Conservation (phyloP, 495 filamentous ascomycete genomes). For the Trichoderma reesei region DNA sequence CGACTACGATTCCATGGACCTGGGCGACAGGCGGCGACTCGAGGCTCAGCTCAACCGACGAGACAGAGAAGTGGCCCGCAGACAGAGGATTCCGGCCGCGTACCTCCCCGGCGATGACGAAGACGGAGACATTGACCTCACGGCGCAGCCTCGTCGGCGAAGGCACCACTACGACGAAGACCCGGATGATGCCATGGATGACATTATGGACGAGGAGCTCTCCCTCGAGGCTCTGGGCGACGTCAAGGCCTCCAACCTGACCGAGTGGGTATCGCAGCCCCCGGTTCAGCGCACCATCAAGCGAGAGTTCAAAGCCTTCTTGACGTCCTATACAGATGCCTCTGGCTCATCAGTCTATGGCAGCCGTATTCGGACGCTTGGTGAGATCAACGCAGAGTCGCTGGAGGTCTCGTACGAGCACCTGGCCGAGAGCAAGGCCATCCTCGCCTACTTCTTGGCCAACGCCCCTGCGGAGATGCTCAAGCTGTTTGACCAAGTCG, state of each 20-base stretch:
- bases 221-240: slow-evolving; percentile 85
- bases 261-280: slow-evolving; percentile 88
- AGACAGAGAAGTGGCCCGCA: slow-evolving; percentile 68
- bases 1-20: slow-evolving; percentile 59
- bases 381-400: slow-evolving; percentile 92
- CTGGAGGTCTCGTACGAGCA: slow-evolving; percentile 95
- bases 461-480: slow-evolving; percentile 90
- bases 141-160: slow-evolving; percentile 66
- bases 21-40: slow-evolving; percentile 79
- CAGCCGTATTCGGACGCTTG: slow-evolving; percentile 80
- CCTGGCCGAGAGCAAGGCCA: slow-evolving; percentile 80
- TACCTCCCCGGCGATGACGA: slow-evolving; percentile 88
- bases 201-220: slow-evolving; percentile 90
- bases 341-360: slow-evolving; percentile 87
- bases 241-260: slow-evolving; percentile 84
- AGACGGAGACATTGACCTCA: slow-evolving; percentile 71
- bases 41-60: slow-evolving; percentile 75
- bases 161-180: slow-evolving; percentile 90
- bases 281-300: slow-evolving; percentile 89
- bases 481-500: slow-evolving; percentile 93
- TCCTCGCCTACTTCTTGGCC: slow-evolving; percentile 92
- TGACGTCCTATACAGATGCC: slow-evolving; percentile 90
- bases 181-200: slow-evolving; percentile 80
- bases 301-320: slow-evolving; percentile 92
- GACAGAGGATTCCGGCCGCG: slow-evolving; percentile 67